A percentile compares a stretch with the other conserved stretches of the same genome.
Evolutionary conservation across 176 grass and related monocot species (phyloP).

Genomic region (Zea mays): Zm-B73-REFERENCE-NAM-5.0 NC_050100.1:223477001-223477500

Average conservation of each 20-base stretch:
- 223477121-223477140: slow-evolving; percentile 45
- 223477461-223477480: slow-evolving; percentile 28
- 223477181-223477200: slow-evolving; percentile 13
- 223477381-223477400: slow-evolving; percentile 48
- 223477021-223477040: slow-evolving; percentile 2
- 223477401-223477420: slow-evolving; percentile 24
- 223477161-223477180: background rate
- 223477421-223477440: slow-evolving; percentile 34
- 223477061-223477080: slow-evolving; percentile 45
- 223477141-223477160: slow-evolving; percentile 19
- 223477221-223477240: slow-evolving; percentile 13
- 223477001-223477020: slow-evolving; percentile 54
- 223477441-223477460: slow-evolving; percentile 47
- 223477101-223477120: slow-evolving; percentile 40
- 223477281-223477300: slow-evolving; percentile 33
- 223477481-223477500: background rate
- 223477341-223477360: slow-evolving; percentile 27
- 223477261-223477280: slow-evolving; percentile 31
- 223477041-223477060: background rate
- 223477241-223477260: slow-evolving; percentile 32
- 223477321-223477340: slow-evolving; percentile 9
- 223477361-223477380: slow-evolving; percentile 6
- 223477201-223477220: slow-evolving; percentile 26
- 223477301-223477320: slow-evolving; percentile 41
- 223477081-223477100: slow-evolving; percentile 48